phyloP scores from a whole-genome alignment of 352 stramenopile genomes.

The Pythium monospermum region DNA sequence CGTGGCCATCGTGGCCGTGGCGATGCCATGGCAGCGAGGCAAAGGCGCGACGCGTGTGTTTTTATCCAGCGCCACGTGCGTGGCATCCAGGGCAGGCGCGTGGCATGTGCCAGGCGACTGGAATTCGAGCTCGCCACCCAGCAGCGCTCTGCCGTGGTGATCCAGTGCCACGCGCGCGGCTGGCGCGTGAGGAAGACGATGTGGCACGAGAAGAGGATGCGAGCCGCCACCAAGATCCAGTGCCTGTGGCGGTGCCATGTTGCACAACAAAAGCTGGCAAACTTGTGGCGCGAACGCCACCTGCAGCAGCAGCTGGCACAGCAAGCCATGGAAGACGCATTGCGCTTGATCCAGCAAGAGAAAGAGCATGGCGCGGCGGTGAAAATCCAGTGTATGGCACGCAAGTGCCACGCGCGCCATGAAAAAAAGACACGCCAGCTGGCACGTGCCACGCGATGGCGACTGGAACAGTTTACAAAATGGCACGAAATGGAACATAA shows the following conservation, averaged over 20 bases:
- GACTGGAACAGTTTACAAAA: background rate
- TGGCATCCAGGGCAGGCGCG: slow-evolving; percentile 13
- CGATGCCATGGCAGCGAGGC: background rate
- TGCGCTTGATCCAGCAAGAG: slow-evolving; percentile 1
- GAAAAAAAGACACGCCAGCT: background rate
- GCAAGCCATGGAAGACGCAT: slow-evolving; percentile 1
- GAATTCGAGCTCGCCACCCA: slow-evolving; percentile 7
- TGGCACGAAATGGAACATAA: slow-evolving; percentile 10
- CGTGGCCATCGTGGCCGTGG: slow-evolving; percentile 11
- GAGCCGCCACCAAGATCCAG: background rate
- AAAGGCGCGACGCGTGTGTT: slow-evolving; percentile 21
- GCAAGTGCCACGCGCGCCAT: background rate
- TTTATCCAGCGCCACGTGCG: slow-evolving; percentile 37
- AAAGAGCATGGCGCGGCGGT: background rate
- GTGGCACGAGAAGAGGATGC: slow-evolving; percentile 8
- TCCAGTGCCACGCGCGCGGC: slow-evolving; percentile 37
- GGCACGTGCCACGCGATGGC: background rate
- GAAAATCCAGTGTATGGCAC: slow-evolving; percentile 17
- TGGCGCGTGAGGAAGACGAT: slow-evolving; percentile 22
- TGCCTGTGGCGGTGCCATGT: slow-evolving; percentile 9
- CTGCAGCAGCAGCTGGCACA: background rate
- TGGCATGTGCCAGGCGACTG: background rate
- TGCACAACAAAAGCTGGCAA: background rate
- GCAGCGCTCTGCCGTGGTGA: slow-evolving; percentile 25
- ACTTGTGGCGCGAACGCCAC: slow-evolving; percentile 4